These are phyloP conservation scores for Euptelea pleiosperma DNA, from an alignment of 164 flowering plant species.

Conservation along the genomic window DNA sequence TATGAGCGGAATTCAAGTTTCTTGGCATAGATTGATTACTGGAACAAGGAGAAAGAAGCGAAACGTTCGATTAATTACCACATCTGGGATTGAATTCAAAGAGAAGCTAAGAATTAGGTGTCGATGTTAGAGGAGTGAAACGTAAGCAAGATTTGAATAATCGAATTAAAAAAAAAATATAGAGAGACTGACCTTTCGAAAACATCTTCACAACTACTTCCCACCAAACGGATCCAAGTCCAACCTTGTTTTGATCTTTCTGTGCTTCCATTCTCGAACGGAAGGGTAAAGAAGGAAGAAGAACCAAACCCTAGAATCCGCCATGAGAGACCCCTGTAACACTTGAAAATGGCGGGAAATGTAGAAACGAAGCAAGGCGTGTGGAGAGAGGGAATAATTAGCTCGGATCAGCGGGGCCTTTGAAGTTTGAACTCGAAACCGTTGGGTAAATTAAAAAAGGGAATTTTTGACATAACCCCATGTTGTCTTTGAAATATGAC, in stretches of 20 bases:
- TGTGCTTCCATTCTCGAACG: constrained; percentile 12
- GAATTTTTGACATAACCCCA: too few relatives aligned
- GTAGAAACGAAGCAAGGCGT: background rate
- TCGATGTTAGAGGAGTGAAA: constrained; percentile 28
- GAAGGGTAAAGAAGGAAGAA: background rate
- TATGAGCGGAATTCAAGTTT: constrained; percentile 7
- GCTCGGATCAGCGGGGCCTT: too few relatives aligned
- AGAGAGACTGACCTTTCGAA: constrained; percentile 20
- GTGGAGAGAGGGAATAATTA: too few relatives aligned
- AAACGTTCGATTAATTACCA: constrained; percentile 6
- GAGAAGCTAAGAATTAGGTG: constrained; percentile 35
- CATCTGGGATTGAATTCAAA: constrained; percentile 17
- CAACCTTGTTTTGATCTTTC: constrained; percentile 9
- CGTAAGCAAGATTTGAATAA: constrained; percentile 24
- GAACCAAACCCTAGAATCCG: constrained; percentile 13
- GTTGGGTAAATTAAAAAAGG: too few relatives aligned
- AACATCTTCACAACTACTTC: constrained; percentile 26
- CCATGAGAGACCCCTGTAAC: constrained; percentile 4
- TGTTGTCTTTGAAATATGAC: too few relatives aligned
- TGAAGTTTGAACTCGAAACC: too few relatives aligned
- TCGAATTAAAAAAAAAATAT: background rate
- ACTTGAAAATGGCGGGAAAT: too few relatives aligned
- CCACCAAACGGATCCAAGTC: constrained; percentile 30
- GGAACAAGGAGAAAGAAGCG: constrained; percentile 9
- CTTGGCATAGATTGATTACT: constrained; percentile 11